Conservation (phyloP, 2,329 filamentous ascomycete genomes). For the Eutypa lata region DNA sequence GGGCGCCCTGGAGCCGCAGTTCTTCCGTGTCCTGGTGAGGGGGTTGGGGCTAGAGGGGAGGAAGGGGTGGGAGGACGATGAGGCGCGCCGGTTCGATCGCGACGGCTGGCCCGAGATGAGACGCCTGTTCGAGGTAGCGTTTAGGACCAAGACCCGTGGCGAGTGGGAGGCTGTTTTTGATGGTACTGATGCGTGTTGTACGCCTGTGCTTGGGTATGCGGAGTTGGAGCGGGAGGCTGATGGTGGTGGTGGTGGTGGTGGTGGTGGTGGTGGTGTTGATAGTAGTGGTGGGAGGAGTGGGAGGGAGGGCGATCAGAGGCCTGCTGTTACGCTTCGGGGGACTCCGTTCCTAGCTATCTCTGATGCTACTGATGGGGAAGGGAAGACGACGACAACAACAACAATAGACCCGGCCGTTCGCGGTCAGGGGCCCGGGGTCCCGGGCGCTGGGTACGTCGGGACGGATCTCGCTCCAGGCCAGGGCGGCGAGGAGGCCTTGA, state of each 20-base stretch:
- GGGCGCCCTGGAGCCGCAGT: slow-evolving; percentile 86
- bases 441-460: slow-evolving; percentile 66
- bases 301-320: slow-evolving; percentile 65
- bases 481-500: slow-evolving; percentile 68
- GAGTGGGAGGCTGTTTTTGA: slow-evolving; percentile 89
- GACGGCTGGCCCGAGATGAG: slow-evolving; percentile 66
- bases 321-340: slow-evolving; percentile 62
- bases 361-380: slow-evolving; percentile 27
- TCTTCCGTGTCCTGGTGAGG: slow-evolving; percentile 67
- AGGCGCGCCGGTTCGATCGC: slow-evolving; percentile 55
- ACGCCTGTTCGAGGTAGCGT: slow-evolving; percentile 57
- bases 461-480: slow-evolving; percentile 60
- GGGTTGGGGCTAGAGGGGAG: slow-evolving; percentile 55
- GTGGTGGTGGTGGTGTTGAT: no score
- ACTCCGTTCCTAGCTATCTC: slow-evolving; percentile 67
- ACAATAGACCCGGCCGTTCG: slow-evolving; percentile 33
- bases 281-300: no score
- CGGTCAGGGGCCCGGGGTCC: slow-evolving; percentile 63
- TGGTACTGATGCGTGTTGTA: slow-evolving; percentile 86
- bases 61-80: slow-evolving; percentile 41
- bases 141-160: slow-evolving; percentile 64
- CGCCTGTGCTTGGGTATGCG: slow-evolving; percentile 76
- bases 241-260: slow-evolving; percentile 17
- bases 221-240: slow-evolving; percentile 30
- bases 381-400: slow-evolving; percentile 11